Evolutionary conservation across 1,139 yeast genomes (phyloP).

Genomic region (Sugiyamaella castrensis): DNA sequence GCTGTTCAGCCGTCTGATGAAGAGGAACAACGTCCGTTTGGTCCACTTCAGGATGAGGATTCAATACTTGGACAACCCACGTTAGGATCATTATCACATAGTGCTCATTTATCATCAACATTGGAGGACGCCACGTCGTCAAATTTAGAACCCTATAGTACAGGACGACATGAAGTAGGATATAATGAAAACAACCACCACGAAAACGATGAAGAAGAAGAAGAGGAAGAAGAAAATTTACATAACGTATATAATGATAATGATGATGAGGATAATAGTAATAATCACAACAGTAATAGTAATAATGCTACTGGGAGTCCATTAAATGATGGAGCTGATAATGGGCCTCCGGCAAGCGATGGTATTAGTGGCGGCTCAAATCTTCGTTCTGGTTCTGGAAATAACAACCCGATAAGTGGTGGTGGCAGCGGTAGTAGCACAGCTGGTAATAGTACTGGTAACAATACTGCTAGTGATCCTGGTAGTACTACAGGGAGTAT

Average conservation of each 20-base stretch:
- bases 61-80: not conserved
- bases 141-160: not conserved
- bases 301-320: constrained; percentile 6
- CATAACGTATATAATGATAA: constrained; percentile 3
- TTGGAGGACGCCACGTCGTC: not conserved
- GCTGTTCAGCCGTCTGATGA: constrained; percentile 10
- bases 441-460: constrained; percentile 2
- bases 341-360: not conserved
- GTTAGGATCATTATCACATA: not conserved
- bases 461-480: not conserved
- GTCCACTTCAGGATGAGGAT: not conserved
- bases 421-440: not conserved
- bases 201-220: not conserved
- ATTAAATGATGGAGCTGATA: not conserved
- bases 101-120: not conserved
- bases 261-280: constrained; percentile 6
- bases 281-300: not conserved
- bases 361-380: not conserved
- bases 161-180: constrained; percentile 2
- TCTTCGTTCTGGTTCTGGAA: not conserved
- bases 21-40: constrained; percentile 1
- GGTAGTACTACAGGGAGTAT: constrained; percentile 6
- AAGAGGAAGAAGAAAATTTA: not conserved
- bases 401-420: not conserved
- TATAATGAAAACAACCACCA: not conserved